Evolutionary conservation across 2,329 filamentous ascomycete genomes (phyloP).

Genomic region (Arthrinium puccinioides): DNA sequence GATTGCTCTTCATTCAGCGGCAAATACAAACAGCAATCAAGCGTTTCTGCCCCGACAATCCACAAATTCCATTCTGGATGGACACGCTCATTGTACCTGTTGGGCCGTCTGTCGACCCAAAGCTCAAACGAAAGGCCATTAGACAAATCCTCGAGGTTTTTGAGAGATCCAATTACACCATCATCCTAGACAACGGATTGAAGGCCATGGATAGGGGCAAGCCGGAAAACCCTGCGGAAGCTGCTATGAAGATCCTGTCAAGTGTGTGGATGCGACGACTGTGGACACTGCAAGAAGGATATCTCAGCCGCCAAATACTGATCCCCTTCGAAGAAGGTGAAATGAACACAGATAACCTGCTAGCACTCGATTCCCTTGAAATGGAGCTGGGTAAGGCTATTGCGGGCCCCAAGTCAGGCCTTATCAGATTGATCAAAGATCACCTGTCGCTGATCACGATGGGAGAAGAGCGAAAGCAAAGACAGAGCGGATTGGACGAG

Average conservation of each 20-base stretch:
- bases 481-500: too few relatives aligned
- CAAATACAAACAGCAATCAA: not conserved
- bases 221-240: conserved; percentile 1
- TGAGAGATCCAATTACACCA: not conserved
- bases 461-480: too few relatives aligned
- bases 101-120: not conserved
- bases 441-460: too few relatives aligned
- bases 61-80: conserved; percentile 1
- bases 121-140: not conserved
- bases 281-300: conserved; percentile 3
- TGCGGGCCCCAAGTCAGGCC: too few relatives aligned
- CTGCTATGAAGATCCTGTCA: conserved; percentile 1
- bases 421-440: too few relatives aligned
- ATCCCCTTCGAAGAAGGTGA: not conserved
- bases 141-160: conserved; percentile 2
- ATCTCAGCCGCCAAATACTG: conserved; percentile 1
- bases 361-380: too few relatives aligned
- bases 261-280: conserved; percentile 4
- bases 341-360: too few relatives aligned
- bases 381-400: too few relatives aligned
- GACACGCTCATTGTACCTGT: conserved; percentile 2
- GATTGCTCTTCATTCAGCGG: not conserved
- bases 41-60: too few relatives aligned
- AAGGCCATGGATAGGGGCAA: not conserved
- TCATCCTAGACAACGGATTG: conserved; percentile 2